Percentiles rank a stretch among this genome's conserved stretches.
Evolutionary conservation across 495 filamentous ascomycete species (phyloP).

Genomic region (Wilcoxina mikolae): DNA sequence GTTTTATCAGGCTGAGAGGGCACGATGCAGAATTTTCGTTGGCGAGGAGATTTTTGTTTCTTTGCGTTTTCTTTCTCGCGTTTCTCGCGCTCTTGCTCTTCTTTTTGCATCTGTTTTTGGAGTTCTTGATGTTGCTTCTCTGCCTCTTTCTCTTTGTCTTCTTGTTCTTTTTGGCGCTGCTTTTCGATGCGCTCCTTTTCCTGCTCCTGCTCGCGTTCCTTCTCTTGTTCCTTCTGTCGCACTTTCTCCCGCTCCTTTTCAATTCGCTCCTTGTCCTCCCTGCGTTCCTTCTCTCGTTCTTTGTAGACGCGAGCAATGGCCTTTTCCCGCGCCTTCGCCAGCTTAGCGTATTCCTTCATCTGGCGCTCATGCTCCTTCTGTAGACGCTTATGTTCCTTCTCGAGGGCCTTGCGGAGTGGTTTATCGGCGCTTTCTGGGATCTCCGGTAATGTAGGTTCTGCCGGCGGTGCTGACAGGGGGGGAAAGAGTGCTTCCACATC

Average conservation of each 20-base stretch:
- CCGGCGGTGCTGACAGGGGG: conserved; percentile 30
- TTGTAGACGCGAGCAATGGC: conserved; percentile 26
- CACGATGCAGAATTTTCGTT: conserved; percentile 65
- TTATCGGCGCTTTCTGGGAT: conserved; percentile 33
- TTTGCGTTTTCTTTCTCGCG: conserved; percentile 10
- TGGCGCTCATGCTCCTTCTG: conserved; percentile 46
- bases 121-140: conserved; percentile 4
- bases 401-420: conserved; percentile 46
- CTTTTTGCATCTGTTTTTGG: neutral
- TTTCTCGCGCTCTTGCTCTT: neutral
- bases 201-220: conserved; percentile 13
- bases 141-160: conserved; percentile 19
- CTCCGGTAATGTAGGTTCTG: conserved; percentile 27
- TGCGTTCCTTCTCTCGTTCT: conserved; percentile 15
- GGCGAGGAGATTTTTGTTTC: conserved; percentile 31
- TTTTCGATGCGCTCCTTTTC: neutral
- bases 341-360: conserved; percentile 48
- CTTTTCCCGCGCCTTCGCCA: conserved; percentile 45
- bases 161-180: conserved; percentile 14
- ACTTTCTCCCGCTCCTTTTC: conserved; percentile 5
- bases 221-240: conserved; percentile 9
- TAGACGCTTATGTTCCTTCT: conserved; percentile 43
- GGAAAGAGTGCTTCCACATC: conserved; percentile 19
- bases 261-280: no score
- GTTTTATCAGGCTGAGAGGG: conserved; percentile 47